These are phyloP conservation scores for Xylaria sp. DNA, from an alignment of 2,329 filamentous ascomycete species.

Conservation along the genomic window DNA sequence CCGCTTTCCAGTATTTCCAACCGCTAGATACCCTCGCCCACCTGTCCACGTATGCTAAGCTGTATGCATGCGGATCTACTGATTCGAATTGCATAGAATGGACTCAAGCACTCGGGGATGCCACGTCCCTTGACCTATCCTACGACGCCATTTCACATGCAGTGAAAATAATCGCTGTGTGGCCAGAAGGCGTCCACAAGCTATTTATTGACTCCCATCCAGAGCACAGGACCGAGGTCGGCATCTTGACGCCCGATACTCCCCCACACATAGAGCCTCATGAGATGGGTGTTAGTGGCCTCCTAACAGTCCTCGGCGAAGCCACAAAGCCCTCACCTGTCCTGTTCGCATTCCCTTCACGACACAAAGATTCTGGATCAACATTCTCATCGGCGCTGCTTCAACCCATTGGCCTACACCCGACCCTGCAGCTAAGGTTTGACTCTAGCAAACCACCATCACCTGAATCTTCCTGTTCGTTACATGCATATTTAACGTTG, in stretches of 20 bases:
- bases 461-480: slow-evolving; percentile 65
- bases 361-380: slow-evolving; percentile 67
- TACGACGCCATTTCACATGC: slow-evolving; percentile 70
- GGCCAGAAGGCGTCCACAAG: slow-evolving; percentile 54
- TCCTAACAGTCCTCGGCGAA: slow-evolving; percentile 79
- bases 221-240: slow-evolving; percentile 74
- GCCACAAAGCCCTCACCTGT: slow-evolving; percentile 74
- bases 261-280: slow-evolving; percentile 66
- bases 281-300: slow-evolving; percentile 79
- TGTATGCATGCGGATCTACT: slow-evolving; percentile 45
- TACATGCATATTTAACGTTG: slow-evolving; percentile 83
- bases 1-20: slow-evolving; percentile 74
- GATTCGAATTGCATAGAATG: slow-evolving; percentile 36
- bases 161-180: slow-evolving; percentile 69
- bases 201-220: slow-evolving; percentile 49
- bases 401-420: slow-evolving; percentile 81
- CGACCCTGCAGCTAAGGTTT: slow-evolving; percentile 73
- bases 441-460: slow-evolving; percentile 56
- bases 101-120: slow-evolving; percentile 42
- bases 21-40: slow-evolving; percentile 61
- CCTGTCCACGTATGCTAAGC: slow-evolving; percentile 58
- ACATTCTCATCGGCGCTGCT: slow-evolving; percentile 69
- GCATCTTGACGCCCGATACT: slow-evolving; percentile 72
- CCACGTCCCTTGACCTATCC: slow-evolving; percentile 70
- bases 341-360: slow-evolving; percentile 82